Evolutionary conservation across 352 stramenopile genomes (phyloP).

Genomic region (Phytophthora sojae): DNA sequence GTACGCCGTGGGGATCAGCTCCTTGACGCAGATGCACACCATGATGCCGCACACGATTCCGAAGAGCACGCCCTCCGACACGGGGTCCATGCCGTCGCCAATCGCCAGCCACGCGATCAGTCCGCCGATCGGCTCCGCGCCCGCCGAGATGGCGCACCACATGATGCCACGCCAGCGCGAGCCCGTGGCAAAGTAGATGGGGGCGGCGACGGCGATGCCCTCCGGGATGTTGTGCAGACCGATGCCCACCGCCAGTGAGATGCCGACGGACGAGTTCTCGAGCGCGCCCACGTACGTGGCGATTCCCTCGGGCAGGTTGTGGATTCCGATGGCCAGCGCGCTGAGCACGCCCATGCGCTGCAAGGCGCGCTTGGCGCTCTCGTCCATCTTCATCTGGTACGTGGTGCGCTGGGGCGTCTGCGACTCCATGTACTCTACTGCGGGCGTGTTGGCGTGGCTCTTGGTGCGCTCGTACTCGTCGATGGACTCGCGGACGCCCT

Average conservation of each 20-base stretch:
- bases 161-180: slow-evolving; percentile 93
- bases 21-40: slow-evolving; percentile 90
- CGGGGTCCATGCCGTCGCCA: slow-evolving; percentile 60
- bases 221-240: too few species aligned
- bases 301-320: slow-evolving; percentile 94
- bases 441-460: slow-evolving; percentile 4
- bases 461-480: slow-evolving; percentile 23
- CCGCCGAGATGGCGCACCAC: slow-evolving; percentile 89
- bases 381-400: slow-evolving; percentile 33
- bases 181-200: slow-evolving; percentile 96
- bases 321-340: slow-evolving; percentile 92
- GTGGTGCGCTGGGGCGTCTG: too few species aligned
- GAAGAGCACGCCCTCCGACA: slow-evolving; percentile 89
- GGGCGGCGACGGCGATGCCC: slow-evolving; percentile 94
- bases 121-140: slow-evolving; percentile 90
- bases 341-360: slow-evolving; percentile 90
- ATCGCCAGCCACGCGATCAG: slow-evolving; percentile 89
- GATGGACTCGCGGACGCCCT: slow-evolving; percentile 32
- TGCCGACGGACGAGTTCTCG: slow-evolving; percentile 8
- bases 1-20: slow-evolving; percentile 92
- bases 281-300: slow-evolving; percentile 11
- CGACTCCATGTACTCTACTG: too few species aligned
- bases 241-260: slow-evolving; percentile 12
- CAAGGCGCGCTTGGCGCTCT: slow-evolving; percentile 47
- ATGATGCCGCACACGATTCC: slow-evolving; percentile 94